These are phyloP conservation scores for Brassica carinata DNA, from an alignment of 345 rosid species.

Conservation along the genomic window DNA sequence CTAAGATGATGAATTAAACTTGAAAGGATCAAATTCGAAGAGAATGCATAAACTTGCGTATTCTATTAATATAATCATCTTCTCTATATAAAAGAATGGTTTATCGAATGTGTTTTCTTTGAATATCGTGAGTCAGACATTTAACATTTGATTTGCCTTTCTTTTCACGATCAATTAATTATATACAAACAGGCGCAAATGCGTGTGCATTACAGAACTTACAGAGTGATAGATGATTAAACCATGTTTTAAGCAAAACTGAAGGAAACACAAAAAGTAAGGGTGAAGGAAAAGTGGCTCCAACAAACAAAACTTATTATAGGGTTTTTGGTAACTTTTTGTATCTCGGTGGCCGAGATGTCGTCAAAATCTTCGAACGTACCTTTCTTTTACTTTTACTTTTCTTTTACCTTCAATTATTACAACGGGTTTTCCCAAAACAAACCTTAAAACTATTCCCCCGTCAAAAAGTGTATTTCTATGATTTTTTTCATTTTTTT, in stretches of 20 bases:
- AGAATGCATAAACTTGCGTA: too few species aligned
- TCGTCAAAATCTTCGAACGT: constrained; percentile 24
- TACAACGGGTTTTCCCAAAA: background rate
- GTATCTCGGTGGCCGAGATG: constrained; percentile 35
- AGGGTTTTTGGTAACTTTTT: background rate
- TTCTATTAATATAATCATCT: background rate
- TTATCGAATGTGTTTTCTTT: background rate
- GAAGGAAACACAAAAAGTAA: background rate
- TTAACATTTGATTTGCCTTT: background rate
- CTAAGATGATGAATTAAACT: too few species aligned
- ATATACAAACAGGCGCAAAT: too few species aligned
- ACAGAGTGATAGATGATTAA: background rate
- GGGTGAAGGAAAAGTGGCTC: background rate
- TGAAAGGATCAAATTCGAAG: too few species aligned
- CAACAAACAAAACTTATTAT: too few species aligned
- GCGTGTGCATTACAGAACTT: too few species aligned
- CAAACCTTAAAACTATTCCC: background rate
- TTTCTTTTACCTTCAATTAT: background rate
- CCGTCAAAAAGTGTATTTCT: background rate
- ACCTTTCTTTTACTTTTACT: constrained; percentile 4
- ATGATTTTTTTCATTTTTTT: too few species aligned
- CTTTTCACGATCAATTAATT: background rate
- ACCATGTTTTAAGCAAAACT: too few species aligned
- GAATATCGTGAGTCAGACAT: background rate
- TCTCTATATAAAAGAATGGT: background rate